phyloP scores from a whole-genome alignment of 2,329 filamentous ascomycete species.

The Aspergillus ochraceoroseus region DNA sequence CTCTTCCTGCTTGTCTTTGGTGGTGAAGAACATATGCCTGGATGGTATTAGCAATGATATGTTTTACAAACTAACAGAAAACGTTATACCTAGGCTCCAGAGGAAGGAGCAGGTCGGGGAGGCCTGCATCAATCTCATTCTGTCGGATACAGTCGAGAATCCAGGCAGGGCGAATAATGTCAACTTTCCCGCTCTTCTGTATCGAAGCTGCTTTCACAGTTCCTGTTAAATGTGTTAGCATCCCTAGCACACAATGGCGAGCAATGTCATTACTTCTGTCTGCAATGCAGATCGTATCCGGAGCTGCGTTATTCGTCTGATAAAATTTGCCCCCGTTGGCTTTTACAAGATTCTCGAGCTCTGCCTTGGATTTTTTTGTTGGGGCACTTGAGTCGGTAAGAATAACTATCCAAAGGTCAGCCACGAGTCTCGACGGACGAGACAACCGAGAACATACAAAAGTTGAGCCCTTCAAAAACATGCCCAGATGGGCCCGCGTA shows the following conservation, averaged over 20 bases:
- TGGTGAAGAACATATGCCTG: slow-evolving; percentile 68
- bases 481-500: slow-evolving; percentile 57
- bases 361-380: slow-evolving; percentile 67
- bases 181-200: slow-evolving; percentile 63
- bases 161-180: slow-evolving; percentile 77
- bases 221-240: slow-evolving; percentile 29
- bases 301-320: slow-evolving; percentile 62
- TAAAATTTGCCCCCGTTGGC: slow-evolving; percentile 74
- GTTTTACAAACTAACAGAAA: slow-evolving; percentile 32
- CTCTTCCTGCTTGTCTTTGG: slow-evolving; percentile 51
- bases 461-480: slow-evolving; percentile 70
- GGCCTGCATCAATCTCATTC: slow-evolving; percentile 51
- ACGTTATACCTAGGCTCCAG: slow-evolving; percentile 49
- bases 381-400: slow-evolving; percentile 70
- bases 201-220: slow-evolving; percentile 77
- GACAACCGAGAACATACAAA: slow-evolving; percentile 50
- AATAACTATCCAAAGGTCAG: slow-evolving; percentile 46
- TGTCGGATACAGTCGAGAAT: slow-evolving; percentile 71
- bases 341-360: slow-evolving; percentile 77
- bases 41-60: slow-evolving; percentile 6
- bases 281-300: slow-evolving; percentile 66
- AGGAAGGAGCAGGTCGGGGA: slow-evolving; percentile 58
- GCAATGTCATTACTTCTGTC: slow-evolving; percentile 57
- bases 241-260: no score
- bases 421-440: background rate